Conservation (phyloP, 371 early-diverging fungal species). For the Chytridium lagenaria region DNA sequence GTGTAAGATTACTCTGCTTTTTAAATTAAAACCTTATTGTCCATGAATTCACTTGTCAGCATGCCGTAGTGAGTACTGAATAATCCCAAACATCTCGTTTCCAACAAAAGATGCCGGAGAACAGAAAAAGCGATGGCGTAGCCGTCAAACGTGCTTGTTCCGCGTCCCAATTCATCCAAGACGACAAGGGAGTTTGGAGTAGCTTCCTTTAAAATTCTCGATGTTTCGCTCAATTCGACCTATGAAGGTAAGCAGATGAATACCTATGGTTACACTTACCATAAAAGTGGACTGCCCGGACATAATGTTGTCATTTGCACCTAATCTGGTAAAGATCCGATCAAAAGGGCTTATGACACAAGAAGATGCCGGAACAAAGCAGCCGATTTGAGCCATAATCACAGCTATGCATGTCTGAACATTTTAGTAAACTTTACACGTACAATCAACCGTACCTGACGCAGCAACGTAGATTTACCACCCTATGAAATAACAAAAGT, state of each 20-base stretch:
- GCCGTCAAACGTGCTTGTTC: slow-evolving; percentile 99
- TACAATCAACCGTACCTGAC: slow-evolving; percentile 69
- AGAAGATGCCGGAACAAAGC: slow-evolving; percentile 89
- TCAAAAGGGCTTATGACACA: slow-evolving; percentile 91
- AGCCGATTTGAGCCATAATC: slow-evolving; percentile 98
- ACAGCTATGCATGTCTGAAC: slow-evolving; percentile 89
- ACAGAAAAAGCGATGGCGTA: slow-evolving; percentile 96
- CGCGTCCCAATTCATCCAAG: slow-evolving; percentile 99
- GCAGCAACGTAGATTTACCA: slow-evolving; percentile 93
- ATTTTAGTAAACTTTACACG: slow-evolving; percentile 19
- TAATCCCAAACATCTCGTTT: slow-evolving; percentile 87
- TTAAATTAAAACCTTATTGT: slow-evolving; percentile 52
- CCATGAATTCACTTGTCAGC: slow-evolving; percentile 82
- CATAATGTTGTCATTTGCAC: slow-evolving; percentile 95
- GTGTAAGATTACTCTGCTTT: neutral
- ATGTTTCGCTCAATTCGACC: slow-evolving; percentile 93
- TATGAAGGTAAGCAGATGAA: neutral
- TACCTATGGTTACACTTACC: slow-evolving; percentile 56
- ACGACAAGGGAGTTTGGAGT: slow-evolving; percentile 96
- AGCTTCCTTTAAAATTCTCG: slow-evolving; percentile 91
- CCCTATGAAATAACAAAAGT: slow-evolving; percentile 25
- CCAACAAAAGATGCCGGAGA: slow-evolving; percentile 82
- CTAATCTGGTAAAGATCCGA: slow-evolving; percentile 96
- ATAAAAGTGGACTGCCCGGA: slow-evolving; percentile 99
- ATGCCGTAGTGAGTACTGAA: slow-evolving; percentile 99